Percentiles rank a stretch among this genome's conserved stretches.
Evolutionary conservation across 129 eudicot species (phyloP).

Genomic region (Deinandra increscens): DNA sequence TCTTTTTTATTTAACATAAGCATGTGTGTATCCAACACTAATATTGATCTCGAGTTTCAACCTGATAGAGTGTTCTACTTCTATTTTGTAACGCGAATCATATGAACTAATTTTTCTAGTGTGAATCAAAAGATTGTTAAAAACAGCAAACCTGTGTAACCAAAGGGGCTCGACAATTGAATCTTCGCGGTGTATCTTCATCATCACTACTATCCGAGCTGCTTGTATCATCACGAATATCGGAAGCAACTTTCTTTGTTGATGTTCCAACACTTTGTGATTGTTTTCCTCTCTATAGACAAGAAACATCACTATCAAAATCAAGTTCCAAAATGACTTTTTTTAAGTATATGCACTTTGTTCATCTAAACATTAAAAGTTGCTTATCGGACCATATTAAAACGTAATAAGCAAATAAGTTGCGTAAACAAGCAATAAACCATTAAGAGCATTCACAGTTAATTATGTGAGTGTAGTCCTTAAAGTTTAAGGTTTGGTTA

Average conservation of each 20-base stretch:
- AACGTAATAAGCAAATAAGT: background rate
- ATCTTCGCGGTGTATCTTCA: constrained; percentile 72
- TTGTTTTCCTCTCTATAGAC: constrained; percentile 53
- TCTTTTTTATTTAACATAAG: too few relatives aligned
- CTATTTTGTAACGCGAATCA: background rate
- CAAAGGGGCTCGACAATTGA: constrained; percentile 70
- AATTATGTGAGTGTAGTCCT: too few relatives aligned
- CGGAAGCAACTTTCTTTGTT: constrained; percentile 54
- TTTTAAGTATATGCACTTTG: background rate
- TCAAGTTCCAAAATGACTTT: background rate
- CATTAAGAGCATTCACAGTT: background rate
- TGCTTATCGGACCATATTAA: background rate
- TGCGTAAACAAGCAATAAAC: background rate
- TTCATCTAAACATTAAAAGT: background rate
- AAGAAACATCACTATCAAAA: background rate
- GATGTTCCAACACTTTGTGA: constrained; percentile 58
- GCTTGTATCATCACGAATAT: constrained; percentile 53
- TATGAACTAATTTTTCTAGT: background rate
- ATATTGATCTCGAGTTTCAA: too few relatives aligned
- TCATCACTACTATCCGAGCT: constrained; percentile 82
- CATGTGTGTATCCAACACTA: too few relatives aligned
- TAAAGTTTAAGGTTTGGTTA: too few relatives aligned
- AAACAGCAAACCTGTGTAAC: constrained; percentile 63
- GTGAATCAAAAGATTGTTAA: background rate
- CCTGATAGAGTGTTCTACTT: too few relatives aligned